Base-by-base conservation (phyloP, 345 rosid species). In the Dipteronia sinensis region DNA sequence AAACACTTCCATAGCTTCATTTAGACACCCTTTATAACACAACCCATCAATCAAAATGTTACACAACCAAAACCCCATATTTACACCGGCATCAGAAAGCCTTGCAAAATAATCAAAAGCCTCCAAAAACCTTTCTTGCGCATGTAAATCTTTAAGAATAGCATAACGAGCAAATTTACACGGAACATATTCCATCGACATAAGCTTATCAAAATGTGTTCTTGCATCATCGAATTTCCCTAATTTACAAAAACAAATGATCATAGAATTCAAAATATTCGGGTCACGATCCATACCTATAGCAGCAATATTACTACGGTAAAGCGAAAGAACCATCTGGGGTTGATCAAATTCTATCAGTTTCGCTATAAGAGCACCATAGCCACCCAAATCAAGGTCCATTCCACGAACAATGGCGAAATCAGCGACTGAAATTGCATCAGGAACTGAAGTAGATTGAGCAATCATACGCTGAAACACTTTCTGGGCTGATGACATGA, bases 211-310 rank as follows among this genome's bases (percentile, higher is more conserved):
- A 71, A 90, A 88, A 82, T 80, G 79, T 1, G 34, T 47, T 73
- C 72, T 69, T 11, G 95, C 95, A 70, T 89, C 94, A 51, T 90
- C 87, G 25, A 88, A 65, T 65, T 85, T 87, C 66, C 87, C 83
- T 73, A 93, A 49, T 69, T 82, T 85, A 84, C 86, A 88, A 65
- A 82, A 76, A 81, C 93, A 91, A 75, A 83, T 67, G 47, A 89
- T 79, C 86, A 88, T 79, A 12, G 88, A 85, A 82, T 89, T 82
- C 68, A 88, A 78, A 81, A 89, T 84, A 10, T 58, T 64, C 1
- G 83, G 38, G 79, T 86, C 84, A 47, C 87, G 86, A 70, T 79
- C 83, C 58, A 85, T 77, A 80, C 90, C 91, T 55, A 71, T 78
- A 59, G 82, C 83, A 29, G 79, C 71, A 20, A 93, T 73, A 23